Base-by-base conservation (phyloP, 2,329 filamentous ascomycete species). In the Sporothrix globosa region DNA sequence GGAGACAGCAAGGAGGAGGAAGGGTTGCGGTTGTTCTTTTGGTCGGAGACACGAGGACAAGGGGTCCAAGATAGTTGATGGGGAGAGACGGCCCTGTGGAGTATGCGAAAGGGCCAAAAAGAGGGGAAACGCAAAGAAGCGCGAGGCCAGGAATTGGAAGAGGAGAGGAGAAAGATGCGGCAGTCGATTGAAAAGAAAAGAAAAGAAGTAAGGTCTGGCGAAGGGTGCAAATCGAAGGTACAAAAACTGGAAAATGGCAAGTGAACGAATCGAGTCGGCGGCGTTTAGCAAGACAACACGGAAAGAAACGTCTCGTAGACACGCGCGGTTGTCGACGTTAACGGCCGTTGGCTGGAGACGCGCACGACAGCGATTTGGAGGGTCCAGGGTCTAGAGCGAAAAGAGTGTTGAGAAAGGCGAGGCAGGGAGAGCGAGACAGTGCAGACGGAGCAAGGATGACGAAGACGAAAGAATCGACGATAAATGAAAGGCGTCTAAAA, bases 31-130 rank as follows among this genome's bases (percentile, higher is more conserved):
- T 27, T 63, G 10, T 63, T 39, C 39, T 34, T 52, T 53, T 39
- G 17, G 63, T 53, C 27, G 44, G 39, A 13, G 44, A 39, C 48
- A 48, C 34, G 34, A 34, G 34, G 34, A 9, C 3, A 34, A 50
- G 44, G 63, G 63, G 30, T 21, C 48, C 17, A 54, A n/a, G 65
- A 54, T 34, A 13, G 56, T 44, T n/a, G 56, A 61, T 61, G 56
- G 34, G 7, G 34, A 34, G 34, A 6, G 6, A 61, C 21, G 30
- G 27, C 34, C 46, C 34, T 67, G 24, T 48, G 34, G 65, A 56
- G 52, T 24, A 46, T 56, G 66, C 19, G 24, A 41, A 30, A 61
- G n/a, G 19, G 14, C 39, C 4, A 19, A 48, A 44, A 54, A 41
- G 50, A 48, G 50, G 66, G 66, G 39, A 68, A 67, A 30, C 39